Evolutionary conservation across 805 yeast species (phyloP).

Genomic region (Wickerhamomyces bisporus): DNA sequence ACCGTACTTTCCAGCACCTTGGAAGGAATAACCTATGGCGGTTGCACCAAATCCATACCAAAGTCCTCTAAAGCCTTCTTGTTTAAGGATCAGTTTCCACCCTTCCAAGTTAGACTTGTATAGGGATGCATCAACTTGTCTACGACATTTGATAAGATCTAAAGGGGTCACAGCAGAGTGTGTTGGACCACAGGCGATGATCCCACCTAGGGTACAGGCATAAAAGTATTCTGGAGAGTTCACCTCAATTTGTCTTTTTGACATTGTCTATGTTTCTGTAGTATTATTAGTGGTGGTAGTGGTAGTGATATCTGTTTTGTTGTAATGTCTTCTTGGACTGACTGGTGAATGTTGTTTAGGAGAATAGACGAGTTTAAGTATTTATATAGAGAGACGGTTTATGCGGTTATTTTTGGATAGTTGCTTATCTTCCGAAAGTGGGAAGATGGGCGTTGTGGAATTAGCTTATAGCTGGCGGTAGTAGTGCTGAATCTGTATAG

Average conservation of each 20-base stretch:
- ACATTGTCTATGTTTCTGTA: conserved; percentile 26
- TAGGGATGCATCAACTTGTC: conserved; percentile 74
- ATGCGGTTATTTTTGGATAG: too few species aligned
- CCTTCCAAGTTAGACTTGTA: conserved; percentile 79
- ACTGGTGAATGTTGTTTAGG: too few species aligned
- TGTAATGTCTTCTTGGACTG: too few species aligned
- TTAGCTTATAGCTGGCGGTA: too few species aligned
- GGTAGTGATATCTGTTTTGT: too few species aligned
- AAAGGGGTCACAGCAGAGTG: conserved; percentile 91
- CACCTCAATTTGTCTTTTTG: conserved; percentile 21
- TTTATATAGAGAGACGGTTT: too few species aligned
- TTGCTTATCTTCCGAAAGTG: too few species aligned
- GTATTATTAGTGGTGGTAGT: too few species aligned
- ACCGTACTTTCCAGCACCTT: conserved; percentile 97
- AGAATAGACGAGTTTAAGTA: too few species aligned
- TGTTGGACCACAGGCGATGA: conserved; percentile 93
- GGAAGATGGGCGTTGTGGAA: too few species aligned
- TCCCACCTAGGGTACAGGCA: conserved; percentile 58
- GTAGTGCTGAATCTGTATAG: too few species aligned
- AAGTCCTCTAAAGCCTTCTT: conserved; percentile 70
- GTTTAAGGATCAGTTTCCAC: conserved; percentile 66
- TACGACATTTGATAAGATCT: conserved; percentile 88
- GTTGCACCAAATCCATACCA: conserved; percentile 93
- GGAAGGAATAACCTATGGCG: conserved; percentile 85
- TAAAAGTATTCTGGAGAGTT: conserved; percentile 42